Base-by-base conservation (phyloP, 306 rosid genomes). In the Inga laurina region DNA sequence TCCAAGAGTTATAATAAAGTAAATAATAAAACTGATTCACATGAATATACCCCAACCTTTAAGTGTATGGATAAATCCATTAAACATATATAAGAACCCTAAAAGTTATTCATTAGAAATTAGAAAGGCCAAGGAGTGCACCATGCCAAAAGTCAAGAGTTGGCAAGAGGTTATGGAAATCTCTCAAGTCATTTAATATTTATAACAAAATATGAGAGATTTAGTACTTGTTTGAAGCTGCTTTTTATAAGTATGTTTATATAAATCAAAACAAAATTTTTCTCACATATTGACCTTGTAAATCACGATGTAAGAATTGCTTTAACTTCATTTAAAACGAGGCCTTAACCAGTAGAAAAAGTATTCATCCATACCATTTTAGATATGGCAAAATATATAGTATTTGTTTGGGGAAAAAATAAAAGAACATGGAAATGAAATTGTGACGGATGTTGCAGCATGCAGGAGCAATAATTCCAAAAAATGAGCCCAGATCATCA, bases 401-500 rank as follows among this genome's bases (percentile, higher is more conserved):
- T 59, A 59, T 18, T 52, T 18, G 66, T 10, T 22, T n/a, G 32
- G 34, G 2, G 16, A 3, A 2, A 12, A 11, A 12, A 24, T 27
- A 62, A 27, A 27, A 13, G 16, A 24, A 62, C 0, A 13, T 4
- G 70, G 37, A 32, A 21, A 70, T 18, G 21, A 52, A 24, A 16
- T 77, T 44, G 52, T 49, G 32, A n/a, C 62, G 70, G 35, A 51
- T 82, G 67, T 35, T 62, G 43, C 52, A 59, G 74, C 72, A 76
- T 46, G 75, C 76, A 82, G 22, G 61, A 34, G 66, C 59, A 75
- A 81, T 44, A 54, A 81, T 44, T 57, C 16, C 35, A 43, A 39
- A 69, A 72, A 13, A 35, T 43, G 13, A 81, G 3, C 65, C 83
- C 75, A 82, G 75, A 77, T 82, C 56, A 77, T 82, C 49, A 88